Evolutionary conservation across 2,329 filamentous ascomycete genomes (phyloP), one percentile per base, ranked within the genome.

Genomic region (Cryphonectria naterciae): DNA sequence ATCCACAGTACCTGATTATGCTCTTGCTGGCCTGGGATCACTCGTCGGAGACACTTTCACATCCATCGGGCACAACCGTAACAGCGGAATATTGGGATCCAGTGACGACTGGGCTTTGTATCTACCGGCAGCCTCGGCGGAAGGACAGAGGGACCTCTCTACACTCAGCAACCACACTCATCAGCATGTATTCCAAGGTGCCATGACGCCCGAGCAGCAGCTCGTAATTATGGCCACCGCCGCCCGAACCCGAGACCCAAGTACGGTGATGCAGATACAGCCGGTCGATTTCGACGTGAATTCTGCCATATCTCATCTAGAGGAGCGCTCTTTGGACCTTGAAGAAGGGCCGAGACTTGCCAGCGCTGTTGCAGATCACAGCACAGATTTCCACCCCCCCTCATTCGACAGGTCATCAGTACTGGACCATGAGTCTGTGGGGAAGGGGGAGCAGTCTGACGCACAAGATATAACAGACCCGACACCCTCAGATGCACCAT

Each of bases 11-110:
- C 22, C 67, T 32, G 72, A 73, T 8, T 52, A 74, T n/a, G 72
- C 72, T 11, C 63, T 74, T n/a, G 72, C 72, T n/a, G 72, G 70
- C n/a, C 37, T 74, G 41, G 73, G 70, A 13, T 62, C 68, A 15
- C 68, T 68, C 22, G 67, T 72, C 28, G 65, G 62, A 17, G 46
- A 66, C 22, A 49, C 41, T 22, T 28, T 63, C 56, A 46, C 67
- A 22, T 56, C 63, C 25, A n/a, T 67, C 65, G 49, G 60, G 11
- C 37, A 37, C 43, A 41, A 32, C 43, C 62, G 61, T 25, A 28
- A 41, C 5, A 54, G 62, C 19, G 54, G 28, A 39, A 43, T 22
- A 8, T 15, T 54, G 4, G 56, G 28, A 11, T 25, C 60, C 15
- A 54, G 13, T 19, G 32, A 19, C 11, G 39, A 19, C 22, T 73